Evolutionary conservation across 768 basidiomycete genomes (phyloP), one percentile per base, ranked within the genome.

Genomic region (Russula olivacea): DNA sequence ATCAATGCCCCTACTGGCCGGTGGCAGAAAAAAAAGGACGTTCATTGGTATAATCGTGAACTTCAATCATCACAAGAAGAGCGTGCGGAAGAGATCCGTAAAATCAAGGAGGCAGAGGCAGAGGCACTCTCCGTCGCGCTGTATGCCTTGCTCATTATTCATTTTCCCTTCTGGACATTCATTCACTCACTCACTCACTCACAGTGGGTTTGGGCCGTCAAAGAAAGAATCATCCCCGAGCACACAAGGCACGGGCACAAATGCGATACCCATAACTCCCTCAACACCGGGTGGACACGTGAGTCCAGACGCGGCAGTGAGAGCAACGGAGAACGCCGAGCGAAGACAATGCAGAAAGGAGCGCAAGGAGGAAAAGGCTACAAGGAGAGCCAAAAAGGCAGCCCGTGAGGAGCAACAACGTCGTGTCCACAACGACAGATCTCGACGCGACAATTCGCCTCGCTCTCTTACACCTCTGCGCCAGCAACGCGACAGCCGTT

Each of bases 1-100:
- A 84, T 97, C 76, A 95, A 95, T 71, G 95, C 95, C 2, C 95
- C 95, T 0, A 91, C 91, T 1, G 95, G 95, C 1, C 80, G 95
- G 52, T 98, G 95, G 95, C 95, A 97, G 76, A 95, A 95, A 76
- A 93, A 93, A 77, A 93, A 95, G 73, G 95, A 98, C 70, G 77
- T 98, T 17, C 94, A 96, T 70, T 98, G 95, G 95, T 98, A 96
- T 72, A 83, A 78, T 69, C 85, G 94, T 32, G 91, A 93, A 5
- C 30, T 64, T 38, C 69, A 71, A 1, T 66, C 69, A 15, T 68
- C 68, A 3, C 82, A 83, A 15, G 72, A 72, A 12, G 83, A 84
- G 65, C 78, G 83, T 59, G 69, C 58, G 0, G 92, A 88, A 64
- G 95, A 98, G 76, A 87, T 97, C 36, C 76, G 83, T 60, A 83